phyloP scores from a whole-genome alignment of 768 basidiomycete genomes.

The Auriscalpium vulgare region DNA sequence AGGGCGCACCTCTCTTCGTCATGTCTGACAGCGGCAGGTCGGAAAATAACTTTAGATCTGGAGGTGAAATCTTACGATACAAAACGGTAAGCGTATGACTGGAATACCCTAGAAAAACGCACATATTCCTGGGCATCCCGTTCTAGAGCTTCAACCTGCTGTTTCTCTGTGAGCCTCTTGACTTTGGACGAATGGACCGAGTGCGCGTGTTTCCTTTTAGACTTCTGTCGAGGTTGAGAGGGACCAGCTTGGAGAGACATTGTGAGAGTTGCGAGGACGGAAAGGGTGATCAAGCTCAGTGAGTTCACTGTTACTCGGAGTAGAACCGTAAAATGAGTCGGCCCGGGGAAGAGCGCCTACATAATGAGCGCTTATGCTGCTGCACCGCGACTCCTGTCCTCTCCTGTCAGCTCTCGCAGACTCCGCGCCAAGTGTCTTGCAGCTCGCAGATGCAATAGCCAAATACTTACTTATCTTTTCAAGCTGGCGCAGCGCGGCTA shows the following conservation, averaged over 20 bases:
- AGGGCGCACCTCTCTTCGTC: conserved; percentile 14
- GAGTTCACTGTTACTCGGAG: background rate
- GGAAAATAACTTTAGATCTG: conserved; percentile 8
- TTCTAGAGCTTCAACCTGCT: conserved; percentile 10
- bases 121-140: conserved; percentile 10
- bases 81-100: background rate
- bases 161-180: conserved; percentile 13
- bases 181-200: conserved; percentile 4
- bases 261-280: background rate
- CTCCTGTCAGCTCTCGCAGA: no score
- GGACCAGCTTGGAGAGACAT: conserved; percentile 9
- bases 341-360: background rate
- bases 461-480: no score
- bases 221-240: conserved; percentile 7
- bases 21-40: conserved; percentile 12
- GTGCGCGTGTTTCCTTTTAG: background rate
- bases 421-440: no score
- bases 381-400: no score
- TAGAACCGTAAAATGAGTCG: background rate
- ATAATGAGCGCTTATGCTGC: no score
- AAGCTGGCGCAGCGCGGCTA: no score
- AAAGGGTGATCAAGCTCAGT: background rate
- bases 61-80: background rate
- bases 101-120: background rate
- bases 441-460: no score